These are phyloP conservation scores for Pseudogymnoascus sp. DNA, from an alignment of 2,329 filamentous ascomycete species.

Conservation along the genomic window DNA sequence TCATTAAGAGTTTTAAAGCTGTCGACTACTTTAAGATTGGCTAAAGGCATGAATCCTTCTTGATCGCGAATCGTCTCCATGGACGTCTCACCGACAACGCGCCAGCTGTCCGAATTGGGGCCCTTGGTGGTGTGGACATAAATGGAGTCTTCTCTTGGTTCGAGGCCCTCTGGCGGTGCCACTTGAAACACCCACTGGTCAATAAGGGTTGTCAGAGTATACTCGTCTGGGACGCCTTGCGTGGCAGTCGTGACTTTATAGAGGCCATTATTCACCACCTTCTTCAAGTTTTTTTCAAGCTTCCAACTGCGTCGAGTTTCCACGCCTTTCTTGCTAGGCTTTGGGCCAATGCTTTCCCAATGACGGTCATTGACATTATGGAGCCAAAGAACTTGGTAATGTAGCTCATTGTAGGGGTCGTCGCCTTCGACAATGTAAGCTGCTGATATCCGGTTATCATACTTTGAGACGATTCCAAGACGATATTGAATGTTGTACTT, in stretches of 20 bases:
- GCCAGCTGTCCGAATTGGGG: background rate
- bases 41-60: background rate
- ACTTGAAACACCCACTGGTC: conserved; percentile 2
- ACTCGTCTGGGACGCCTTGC: background rate
- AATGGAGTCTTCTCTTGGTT: background rate
- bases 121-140: background rate
- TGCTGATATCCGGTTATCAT: background rate
- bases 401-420: background rate
- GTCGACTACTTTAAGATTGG: background rate
- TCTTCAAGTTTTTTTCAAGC: background rate
- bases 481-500: background rate
- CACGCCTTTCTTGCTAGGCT: background rate
- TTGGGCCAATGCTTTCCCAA: background rate
- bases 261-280: background rate
- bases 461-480: background rate
- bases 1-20: no score
- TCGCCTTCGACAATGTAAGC: conserved; percentile 1
- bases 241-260: background rate
- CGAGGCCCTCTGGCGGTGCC: background rate
- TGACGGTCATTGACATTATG: background rate
- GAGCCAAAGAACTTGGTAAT: background rate
- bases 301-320: background rate
- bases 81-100: background rate
- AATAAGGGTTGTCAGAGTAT: background rate
- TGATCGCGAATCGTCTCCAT: background rate